Percentiles rank a stretch among this genome's conserved stretches.
phyloP scores from a whole-genome alignment of 176 grass and related monocot genomes.

The Alloteropsis semialata region DNA sequence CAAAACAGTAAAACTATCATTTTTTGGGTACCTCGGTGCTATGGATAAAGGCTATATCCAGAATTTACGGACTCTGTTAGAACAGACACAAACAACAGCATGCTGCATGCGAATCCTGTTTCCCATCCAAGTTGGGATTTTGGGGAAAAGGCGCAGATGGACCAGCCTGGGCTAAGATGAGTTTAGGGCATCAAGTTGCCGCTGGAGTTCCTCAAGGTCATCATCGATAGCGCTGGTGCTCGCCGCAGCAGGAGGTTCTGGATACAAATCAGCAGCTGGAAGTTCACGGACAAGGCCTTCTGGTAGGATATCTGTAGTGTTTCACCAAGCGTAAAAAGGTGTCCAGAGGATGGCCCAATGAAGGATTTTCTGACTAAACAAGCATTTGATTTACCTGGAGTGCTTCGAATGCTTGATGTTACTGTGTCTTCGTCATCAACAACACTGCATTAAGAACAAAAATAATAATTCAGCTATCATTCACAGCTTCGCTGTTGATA shows the following conservation, averaged over 20 bases:
- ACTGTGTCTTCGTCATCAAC: slow-evolving; percentile 57
- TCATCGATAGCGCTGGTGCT: slow-evolving; percentile 39
- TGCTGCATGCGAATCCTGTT: neutral
- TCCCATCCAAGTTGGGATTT: slow-evolving; percentile 8
- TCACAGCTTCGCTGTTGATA: neutral
- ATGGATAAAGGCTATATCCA: neutral
- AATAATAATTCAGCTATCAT: neutral
- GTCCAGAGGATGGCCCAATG: neutral
- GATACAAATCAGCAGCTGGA: slow-evolving; percentile 63
- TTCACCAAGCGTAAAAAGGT: neutral
- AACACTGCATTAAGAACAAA: slow-evolving; percentile 51
- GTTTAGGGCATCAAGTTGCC: slow-evolving; percentile 86
- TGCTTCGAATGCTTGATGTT: slow-evolving; percentile 12
- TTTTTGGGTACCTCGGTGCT: neutral
- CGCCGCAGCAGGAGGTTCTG: slow-evolving; percentile 27
- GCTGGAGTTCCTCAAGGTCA: slow-evolving; percentile 84
- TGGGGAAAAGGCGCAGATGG: neutral
- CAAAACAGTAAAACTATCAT: neutral
- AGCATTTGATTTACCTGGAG: slow-evolving; percentile 21
- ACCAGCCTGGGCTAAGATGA: slow-evolving; percentile 26
- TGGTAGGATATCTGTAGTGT: slow-evolving; percentile 64
- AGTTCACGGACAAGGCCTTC: slow-evolving; percentile 94
- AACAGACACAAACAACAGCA: neutral
- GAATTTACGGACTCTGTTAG: slow-evolving; percentile 2
- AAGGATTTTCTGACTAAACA: neutral